These are phyloP conservation scores for Paramecium biaurelia DNA, from an alignment of 73 alveolate genomes.

Conservation along the genomic window DNA sequence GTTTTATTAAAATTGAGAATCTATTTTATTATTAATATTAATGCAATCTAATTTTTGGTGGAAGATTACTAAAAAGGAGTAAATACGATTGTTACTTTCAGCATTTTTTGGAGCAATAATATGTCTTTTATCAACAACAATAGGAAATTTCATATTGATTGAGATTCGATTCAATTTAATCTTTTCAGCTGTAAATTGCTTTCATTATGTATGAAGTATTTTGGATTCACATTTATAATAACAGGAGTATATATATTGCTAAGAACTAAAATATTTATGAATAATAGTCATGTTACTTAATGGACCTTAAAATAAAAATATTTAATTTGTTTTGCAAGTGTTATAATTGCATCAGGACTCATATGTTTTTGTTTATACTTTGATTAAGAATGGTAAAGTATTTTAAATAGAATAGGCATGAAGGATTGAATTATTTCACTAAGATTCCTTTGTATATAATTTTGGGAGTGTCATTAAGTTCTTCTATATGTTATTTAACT, in stretches of 20 bases:
- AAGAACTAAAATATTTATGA: neutral
- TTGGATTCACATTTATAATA: neutral
- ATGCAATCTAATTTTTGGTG: neutral
- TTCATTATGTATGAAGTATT: neutral
- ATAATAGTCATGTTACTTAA: neutral
- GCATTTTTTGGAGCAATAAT: neutral
- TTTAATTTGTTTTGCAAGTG: neutral
- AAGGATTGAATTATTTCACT: neutral
- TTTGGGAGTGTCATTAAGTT: neutral
- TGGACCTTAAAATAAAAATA: neutral
- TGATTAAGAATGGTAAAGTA: neutral
- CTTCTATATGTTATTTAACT: neutral
- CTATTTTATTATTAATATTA: neutral
- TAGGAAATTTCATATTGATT: neutral
- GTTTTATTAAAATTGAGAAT: neutral
- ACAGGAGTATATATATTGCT: neutral
- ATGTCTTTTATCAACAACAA: neutral
- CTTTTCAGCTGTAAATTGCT: neutral
- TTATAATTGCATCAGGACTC: neutral
- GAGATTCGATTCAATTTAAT: neutral
- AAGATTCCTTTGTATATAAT: neutral
- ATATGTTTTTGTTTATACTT: neutral
- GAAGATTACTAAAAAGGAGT: neutral
- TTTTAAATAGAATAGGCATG: neutral
- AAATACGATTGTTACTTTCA: neutral